These are phyloP conservation scores for Malassezia equina DNA, from an alignment of 1,284 basidiomycete genomes.

Conservation along the genomic window DNA sequence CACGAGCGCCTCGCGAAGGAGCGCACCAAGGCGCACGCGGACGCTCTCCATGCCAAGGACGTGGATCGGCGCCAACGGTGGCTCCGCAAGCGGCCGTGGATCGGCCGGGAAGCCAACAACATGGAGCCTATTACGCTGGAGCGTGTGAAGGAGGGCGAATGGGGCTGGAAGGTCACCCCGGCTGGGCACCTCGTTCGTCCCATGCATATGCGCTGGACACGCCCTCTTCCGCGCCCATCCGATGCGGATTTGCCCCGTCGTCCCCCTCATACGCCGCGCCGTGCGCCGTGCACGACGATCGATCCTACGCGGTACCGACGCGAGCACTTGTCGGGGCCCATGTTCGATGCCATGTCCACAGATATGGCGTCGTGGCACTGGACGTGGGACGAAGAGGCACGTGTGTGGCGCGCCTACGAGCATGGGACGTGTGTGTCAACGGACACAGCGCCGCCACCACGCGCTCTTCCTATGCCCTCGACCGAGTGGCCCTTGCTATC, in stretches of 20 bases:
- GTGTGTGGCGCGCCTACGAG: neutral
- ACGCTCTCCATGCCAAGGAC: neutral
- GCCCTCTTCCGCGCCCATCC: constrained; percentile 25
- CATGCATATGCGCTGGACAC: constrained; percentile 34
- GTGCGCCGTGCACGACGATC: constrained; percentile 31
- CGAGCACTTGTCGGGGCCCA: constrained; percentile 26
- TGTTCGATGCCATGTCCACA: constrained; percentile 22
- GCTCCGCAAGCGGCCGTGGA: constrained; percentile 22
- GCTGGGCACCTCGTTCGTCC: constrained; percentile 38
- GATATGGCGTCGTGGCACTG: constrained; percentile 7
- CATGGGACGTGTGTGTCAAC: neutral
- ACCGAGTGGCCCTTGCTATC: neutral
- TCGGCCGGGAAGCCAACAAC: constrained; percentile 22
- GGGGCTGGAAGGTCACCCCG: constrained; percentile 44
- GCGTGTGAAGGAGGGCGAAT: constrained; percentile 26
- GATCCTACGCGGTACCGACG: constrained; percentile 40
- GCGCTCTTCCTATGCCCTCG: neutral
- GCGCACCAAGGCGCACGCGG: neutral
- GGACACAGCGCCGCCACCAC: constrained; percentile 3
- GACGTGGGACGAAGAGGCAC: constrained; percentile 12
- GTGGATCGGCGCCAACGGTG: constrained; percentile 13
- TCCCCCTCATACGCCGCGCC: constrained; percentile 15
- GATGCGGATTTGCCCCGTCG: constrained; percentile 5
- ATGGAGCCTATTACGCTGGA: constrained; percentile 25
- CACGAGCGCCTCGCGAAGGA: constrained; percentile 15